A percentile compares a stretch with the other conserved stretches of the same genome.
Evolutionary conservation across 176 grass and related monocot genomes (phyloP).

Genomic region (Zoysia japonica): DNA sequence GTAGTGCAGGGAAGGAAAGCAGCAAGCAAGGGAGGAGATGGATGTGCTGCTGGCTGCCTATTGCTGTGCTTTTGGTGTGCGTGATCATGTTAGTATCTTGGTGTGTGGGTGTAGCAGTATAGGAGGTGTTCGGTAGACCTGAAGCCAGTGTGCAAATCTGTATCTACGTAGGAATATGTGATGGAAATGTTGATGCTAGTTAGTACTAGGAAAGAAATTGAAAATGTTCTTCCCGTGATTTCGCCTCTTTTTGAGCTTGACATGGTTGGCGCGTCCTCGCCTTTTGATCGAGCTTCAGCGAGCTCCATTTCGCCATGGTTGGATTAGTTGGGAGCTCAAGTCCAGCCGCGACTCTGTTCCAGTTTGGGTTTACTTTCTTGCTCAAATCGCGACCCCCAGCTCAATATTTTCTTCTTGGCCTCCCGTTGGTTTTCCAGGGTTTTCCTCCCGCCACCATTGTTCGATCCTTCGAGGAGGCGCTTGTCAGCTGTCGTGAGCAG

Average conservation of each 20-base stretch:
- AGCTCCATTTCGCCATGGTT: too few relatives aligned
- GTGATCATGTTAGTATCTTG: background rate
- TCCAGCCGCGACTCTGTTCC: too few relatives aligned
- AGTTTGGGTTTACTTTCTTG: too few relatives aligned
- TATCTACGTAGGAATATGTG: background rate
- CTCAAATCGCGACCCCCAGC: too few relatives aligned
- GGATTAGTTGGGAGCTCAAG: too few relatives aligned
- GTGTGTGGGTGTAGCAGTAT: background rate
- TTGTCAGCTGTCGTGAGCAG: too few relatives aligned
- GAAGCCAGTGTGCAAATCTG: background rate
- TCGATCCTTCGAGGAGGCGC: background rate
- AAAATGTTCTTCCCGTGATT: too few relatives aligned
- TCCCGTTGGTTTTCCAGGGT: background rate
- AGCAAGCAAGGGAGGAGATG: background rate
- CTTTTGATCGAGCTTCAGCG: too few relatives aligned
- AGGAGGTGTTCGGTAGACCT: background rate
- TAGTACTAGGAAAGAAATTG: background rate
- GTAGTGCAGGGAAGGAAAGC: background rate
- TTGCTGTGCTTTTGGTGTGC: background rate
- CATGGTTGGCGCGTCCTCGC: too few relatives aligned
- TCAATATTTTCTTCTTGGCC: background rate
- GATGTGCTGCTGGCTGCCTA: constrained; percentile 14
- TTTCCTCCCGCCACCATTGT: background rate
- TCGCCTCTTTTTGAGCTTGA: too few relatives aligned
- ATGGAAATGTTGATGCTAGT: constrained; percentile 24